These are phyloP conservation scores for Suillus alpinus DNA, from an alignment of 768 basidiomycete genomes.

Conservation along the genomic window DNA sequence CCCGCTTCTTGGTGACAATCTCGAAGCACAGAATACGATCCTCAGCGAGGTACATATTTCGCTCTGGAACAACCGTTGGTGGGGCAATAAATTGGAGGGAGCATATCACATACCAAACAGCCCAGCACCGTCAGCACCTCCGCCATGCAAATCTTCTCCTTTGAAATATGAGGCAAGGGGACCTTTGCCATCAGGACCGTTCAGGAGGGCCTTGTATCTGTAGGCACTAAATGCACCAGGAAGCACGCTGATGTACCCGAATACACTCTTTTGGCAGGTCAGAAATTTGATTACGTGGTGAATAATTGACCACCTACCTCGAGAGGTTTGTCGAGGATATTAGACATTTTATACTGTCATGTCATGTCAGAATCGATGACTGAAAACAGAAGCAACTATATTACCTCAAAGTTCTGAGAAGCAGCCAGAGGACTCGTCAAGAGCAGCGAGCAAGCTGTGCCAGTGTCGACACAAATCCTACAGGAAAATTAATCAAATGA, in stretches of 20 bases:
- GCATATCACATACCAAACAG: constrained; percentile 48
- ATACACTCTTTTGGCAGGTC: constrained; percentile 53
- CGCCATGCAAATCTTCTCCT: constrained; percentile 84
- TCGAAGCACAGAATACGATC: constrained; percentile 92
- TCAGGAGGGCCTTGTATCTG: constrained; percentile 82
- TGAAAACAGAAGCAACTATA: background rate
- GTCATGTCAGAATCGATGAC: constrained; percentile 4
- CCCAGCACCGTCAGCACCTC: constrained; percentile 55
- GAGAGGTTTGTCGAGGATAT: constrained; percentile 93
- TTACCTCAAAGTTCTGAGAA: constrained; percentile 91
- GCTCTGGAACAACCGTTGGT: constrained; percentile 37
- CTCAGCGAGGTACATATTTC: constrained; percentile 92
- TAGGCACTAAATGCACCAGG: constrained; percentile 94
- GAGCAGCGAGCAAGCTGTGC: constrained; percentile 67
- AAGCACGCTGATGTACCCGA: constrained; percentile 83
- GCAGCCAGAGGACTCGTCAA: constrained; percentile 79
- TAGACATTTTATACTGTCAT: constrained; percentile 86
- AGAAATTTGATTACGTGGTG: background rate
- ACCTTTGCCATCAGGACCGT: constrained; percentile 84
- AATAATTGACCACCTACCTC: constrained; percentile 52
- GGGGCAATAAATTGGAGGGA: background rate
- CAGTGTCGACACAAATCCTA: constrained; percentile 82
- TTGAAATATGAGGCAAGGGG: constrained; percentile 93
- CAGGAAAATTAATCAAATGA: background rate
- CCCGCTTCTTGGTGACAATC: constrained; percentile 85